These are phyloP conservation scores for Mycena crocata DNA, from an alignment of 768 basidiomycete genomes.

Conservation along the genomic window DNA sequence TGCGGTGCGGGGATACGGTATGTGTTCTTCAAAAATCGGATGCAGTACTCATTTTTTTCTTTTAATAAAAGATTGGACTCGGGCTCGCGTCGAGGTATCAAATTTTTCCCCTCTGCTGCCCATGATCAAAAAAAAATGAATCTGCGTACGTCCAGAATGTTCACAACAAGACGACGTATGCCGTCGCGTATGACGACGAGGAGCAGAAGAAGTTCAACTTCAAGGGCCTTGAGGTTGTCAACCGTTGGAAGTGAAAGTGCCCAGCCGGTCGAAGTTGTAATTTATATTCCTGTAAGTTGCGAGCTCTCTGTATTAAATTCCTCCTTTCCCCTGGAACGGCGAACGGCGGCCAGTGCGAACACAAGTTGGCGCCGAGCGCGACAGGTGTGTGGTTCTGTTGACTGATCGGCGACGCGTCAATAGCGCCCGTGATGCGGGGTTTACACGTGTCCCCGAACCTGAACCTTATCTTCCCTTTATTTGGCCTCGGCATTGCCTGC, in stretches of 20 bases:
- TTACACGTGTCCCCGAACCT: too few species aligned
- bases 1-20: conserved; percentile 22
- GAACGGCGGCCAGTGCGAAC: too few species aligned
- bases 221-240: conserved; percentile 24
- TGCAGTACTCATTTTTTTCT: background rate
- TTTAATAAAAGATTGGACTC: conserved; percentile 14
- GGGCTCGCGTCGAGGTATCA: conserved; percentile 24
- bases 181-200: conserved; percentile 15
- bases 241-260: conserved; percentile 30
- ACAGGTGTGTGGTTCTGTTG: too few species aligned
- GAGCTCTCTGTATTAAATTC: too few species aligned
- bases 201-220: conserved; percentile 21
- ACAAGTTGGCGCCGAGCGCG: too few species aligned
- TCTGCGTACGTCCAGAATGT: conserved; percentile 13
- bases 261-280: background rate
- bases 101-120: background rate
- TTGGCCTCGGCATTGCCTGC: too few species aligned
- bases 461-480: too few species aligned
- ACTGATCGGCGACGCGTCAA: too few species aligned
- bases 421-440: too few species aligned
- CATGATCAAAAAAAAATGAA: background rate
- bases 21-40: background rate
- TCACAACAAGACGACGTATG: conserved; percentile 15
- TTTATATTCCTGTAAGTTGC: background rate
- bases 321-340: too few species aligned